Base-by-base conservation (phyloP, 2,329 filamentous ascomycete genomes). In the Fusarium sp. region DNA sequence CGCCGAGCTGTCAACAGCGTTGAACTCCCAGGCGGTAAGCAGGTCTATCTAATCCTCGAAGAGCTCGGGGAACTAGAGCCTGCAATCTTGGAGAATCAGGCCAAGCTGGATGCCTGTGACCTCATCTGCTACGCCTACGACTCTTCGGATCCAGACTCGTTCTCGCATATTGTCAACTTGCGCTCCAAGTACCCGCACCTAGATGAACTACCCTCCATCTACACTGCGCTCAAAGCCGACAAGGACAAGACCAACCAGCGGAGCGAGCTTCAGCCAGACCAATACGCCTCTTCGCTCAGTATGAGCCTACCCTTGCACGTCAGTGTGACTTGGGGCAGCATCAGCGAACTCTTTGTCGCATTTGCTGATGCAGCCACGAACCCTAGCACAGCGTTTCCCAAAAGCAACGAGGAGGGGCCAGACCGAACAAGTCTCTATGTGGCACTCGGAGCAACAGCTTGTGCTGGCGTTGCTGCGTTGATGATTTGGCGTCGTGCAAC, bases 191-290 rank as follows among this genome's bases (percentile, higher is more conserved):
- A 96, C 76, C 91, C 95, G 0, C 93, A 97, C 65, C 89, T 99
- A 3, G 94, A 97, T 80, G 92, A 94, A n/a, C 86, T 99, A 31
- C 97, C 97, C 0, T 93, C 94, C 10, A 92, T 99, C 9, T 99
- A 97, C 81, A 94, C 95, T 2, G 97, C 96, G 0, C 87, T 98
- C 68, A 99, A 99, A 83, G 97, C 97, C 4, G 97, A 99, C 82
- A 91, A 93, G 76, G 97, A 99, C 82, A 97, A 98, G 82, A 97
- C 96, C 5, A 98, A 95, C n/a, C 97, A 99, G 84, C 90, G 97
- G 68, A 93, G 94, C 69, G 95, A 98, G 82, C 86, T 93, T 73
- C 96, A 98, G 82, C 97, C 97, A 2, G 97, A 99, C 80, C 92
- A 95, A 73, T 98, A 98, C 83, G 97, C 95, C 1, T 91, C 92